Base-by-base conservation (phyloP, 2,329 filamentous ascomycete species). In the Didymella lethalis region DNA sequence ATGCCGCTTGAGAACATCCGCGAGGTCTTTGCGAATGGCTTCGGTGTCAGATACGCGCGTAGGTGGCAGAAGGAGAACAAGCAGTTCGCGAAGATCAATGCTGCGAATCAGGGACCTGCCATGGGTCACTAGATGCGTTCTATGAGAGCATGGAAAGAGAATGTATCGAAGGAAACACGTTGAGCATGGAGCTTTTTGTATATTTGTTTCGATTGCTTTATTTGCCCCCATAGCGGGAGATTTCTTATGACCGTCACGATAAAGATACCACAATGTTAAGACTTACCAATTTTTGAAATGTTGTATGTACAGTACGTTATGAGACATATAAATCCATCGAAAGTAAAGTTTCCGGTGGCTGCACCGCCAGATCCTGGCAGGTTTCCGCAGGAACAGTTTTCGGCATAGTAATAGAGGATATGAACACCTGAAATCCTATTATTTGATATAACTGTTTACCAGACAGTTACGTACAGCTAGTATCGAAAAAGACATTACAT, bases 31-130 rank as follows among this genome's bases (percentile, higher is more conserved):
- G 59, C 70, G 23, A 64, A 76, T 45, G 74, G 74, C 0, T 78
- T 77, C 53, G 74, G 73, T 31, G 74, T 78, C 16, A 65, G 58
- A 36, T 76, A 74, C 58, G 71, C 72, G 7, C 69, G 65, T 28
- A 63, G 70, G 38, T 76, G 76, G 71, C 75, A 76, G 62, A 75
- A 65, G 56, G 74, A 78, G 62, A 73, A 78, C 64, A 77, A 75
- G 67, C 63, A 72, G 40, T 71, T 71, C 38, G 69, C 65, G 3
- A 73, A 70, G 58, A 58, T 69, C 32, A 70, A 73, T 48, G 62
- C 63, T 23, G 65, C 66, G 16, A 63, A 57, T 10, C 60, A 60
- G 18, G 51, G 51, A 4, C 63, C 62, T 25, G 66, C 59, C 23
- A 70, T 72, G 54, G 64, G 64, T 16, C 68, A 72, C 31, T 71